Base-by-base conservation (phyloP, 2,329 filamentous ascomycete species). In the Boeremia lycopersici region DNA sequence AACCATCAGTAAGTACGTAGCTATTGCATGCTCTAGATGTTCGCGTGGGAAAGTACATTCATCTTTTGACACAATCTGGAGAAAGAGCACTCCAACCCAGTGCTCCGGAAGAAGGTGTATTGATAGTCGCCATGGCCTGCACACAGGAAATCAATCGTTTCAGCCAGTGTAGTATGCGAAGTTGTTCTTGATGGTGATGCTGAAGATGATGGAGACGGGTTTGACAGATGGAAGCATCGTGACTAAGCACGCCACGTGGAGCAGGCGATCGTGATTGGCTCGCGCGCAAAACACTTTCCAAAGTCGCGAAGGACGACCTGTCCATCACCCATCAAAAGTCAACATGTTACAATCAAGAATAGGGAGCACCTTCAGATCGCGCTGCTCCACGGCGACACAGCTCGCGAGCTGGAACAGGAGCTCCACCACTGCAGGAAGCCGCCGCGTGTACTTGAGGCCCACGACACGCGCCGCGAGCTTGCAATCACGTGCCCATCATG, bases 171-270 rank as follows among this genome's bases (percentile, higher is more conserved):
- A 36, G 3, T 19, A 10, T 11, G 34, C 11, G n/a, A 8, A 15
- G n/a, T 13, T 26, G 28, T 29, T 10, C 12, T 6, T n/a, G 25
- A 36, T 31, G 15, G 28, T 31, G 9, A 12, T 15, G 13, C 11
- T 23, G 4, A 17, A 13, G 29, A 33, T 25, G 6, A 44, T n/a
- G 19, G 7, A 10, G 28, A 13, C 6, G 26, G n/a, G 12, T 17
- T 2, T 13, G 11, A 13, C 1, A 12, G 11, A 35, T 40, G 29
- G 34, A 26, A 34, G n/a, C 13, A 5, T 8, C 4, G 7, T 42
- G 40, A 44, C 40, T 51, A 51, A 51, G 48, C 48, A 26, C 10
- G 7, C n/a, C 46, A 46, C 40, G 41, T 46, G 50, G 50, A 38
- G 10, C 8, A 3, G 17, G 17, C 30, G 31, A 42, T 36, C 19